These are phyloP conservation scores for Dictyostelium gargantuum DNA, from an alignment of 208 protist genomes.

Conservation along the genomic window DNA sequence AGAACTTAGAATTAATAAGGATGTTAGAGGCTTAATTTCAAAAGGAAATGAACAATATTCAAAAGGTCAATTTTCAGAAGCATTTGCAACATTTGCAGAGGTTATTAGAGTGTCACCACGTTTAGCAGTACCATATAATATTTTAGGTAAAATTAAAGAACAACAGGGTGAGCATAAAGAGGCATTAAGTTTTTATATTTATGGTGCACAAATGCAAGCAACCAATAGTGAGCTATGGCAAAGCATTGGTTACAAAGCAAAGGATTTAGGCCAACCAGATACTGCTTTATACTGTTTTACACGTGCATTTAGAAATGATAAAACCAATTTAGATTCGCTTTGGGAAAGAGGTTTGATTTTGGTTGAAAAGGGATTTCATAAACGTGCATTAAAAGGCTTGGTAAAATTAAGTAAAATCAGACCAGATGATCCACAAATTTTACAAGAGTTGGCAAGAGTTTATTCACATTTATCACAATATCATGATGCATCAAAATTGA, in stretches of 20 bases:
- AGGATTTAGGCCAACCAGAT: neutral
- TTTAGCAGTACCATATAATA: conserved; percentile 2
- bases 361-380: neutral
- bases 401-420: neutral
- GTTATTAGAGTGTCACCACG: neutral
- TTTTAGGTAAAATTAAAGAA: neutral
- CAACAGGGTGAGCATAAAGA: neutral
- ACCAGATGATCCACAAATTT: neutral
- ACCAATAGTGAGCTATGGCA: neutral
- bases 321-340: neutral
- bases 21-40: neutral
- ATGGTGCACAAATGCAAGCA: neutral
- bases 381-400: neutral
- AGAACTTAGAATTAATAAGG: neutral
- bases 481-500: neutral
- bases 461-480: neutral
- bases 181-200: neutral
- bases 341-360: neutral
- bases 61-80: neutral
- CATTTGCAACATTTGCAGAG: neutral
- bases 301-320: neutral
- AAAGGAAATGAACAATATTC: neutral
- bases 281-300: neutral
- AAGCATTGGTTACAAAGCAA: neutral
- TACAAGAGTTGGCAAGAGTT: neutral